Base-by-base conservation (phyloP, 768 basidiomycete species). In the Auriscalpium orientale region DNA sequence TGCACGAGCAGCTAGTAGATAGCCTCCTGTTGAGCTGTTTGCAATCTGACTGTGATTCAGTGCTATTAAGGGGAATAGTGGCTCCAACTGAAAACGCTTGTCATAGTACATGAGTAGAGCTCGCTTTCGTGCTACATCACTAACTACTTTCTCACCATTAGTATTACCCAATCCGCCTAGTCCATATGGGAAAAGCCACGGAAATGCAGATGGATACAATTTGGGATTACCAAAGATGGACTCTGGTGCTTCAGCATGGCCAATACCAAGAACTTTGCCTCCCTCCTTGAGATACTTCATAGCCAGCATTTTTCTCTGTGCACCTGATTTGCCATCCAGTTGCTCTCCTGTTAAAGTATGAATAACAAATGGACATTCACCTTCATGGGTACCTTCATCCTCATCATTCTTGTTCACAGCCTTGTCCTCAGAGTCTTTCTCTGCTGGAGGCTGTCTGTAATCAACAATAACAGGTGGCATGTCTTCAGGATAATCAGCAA, bases 131-230 rank as follows among this genome's bases (percentile, higher is more conserved):
- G 44, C 73, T 72, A 18, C 45, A 16, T 66, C 62, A 5, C 67
- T 67, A 0, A 72, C 48, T 36, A 49, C 38, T 38, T 47, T 35
- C 16, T 10, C 15, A 34, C 49, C 7, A 8, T 34, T 36, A 8
- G 44, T 20, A 61, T 65, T 55, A 3, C 70, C 71, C 10, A 75
- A 64, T 0, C 71, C 72, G 8, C 73, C 75, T 10, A 60, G 20
- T 0, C 75, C 72, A 63, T 75, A 76, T 0, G 73, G 74, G 58
- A 72, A 77, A 1, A 75, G 55, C 72, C 74, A 76, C 0, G 73
- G 73, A 61, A 72, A 74, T 70, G 71, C 71, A 15, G 65, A 59
- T 2, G 75, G 71, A 60, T 71, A 75, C 1, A 72, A 51, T 4
- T 62, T 51, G 3, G 68, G 66, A 57, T 76, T 74, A 16, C 70